These are phyloP conservation scores for Penicillium longicatenatum DNA, from an alignment of 495 filamentous ascomycete genomes.

Conservation along the genomic window DNA sequence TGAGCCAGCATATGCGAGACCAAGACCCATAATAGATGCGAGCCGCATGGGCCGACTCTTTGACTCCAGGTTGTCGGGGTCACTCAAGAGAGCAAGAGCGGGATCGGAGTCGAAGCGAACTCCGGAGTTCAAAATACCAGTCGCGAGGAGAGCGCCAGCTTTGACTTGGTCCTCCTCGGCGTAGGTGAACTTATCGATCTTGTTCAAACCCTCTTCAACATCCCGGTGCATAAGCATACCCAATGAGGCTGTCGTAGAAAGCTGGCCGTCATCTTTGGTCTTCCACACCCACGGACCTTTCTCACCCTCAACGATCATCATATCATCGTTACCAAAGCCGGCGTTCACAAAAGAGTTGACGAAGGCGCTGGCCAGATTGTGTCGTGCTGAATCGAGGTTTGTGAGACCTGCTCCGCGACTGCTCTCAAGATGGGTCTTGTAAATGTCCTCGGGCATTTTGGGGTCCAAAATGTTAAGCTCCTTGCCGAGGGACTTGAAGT, in stretches of 20 bases:
- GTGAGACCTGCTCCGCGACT: conserved; percentile 87
- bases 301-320: conserved; percentile 82
- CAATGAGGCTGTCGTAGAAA: conserved; percentile 90
- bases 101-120: conserved; percentile 85
- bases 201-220: conserved; percentile 82
- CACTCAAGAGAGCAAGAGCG: conserved; percentile 79
- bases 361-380: conserved; percentile 94
- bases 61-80: conserved; percentile 71
- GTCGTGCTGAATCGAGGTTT: conserved; percentile 90
- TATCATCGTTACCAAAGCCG: conserved; percentile 92
- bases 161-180: conserved; percentile 80
- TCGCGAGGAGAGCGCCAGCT: conserved; percentile 85
- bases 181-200: conserved; percentile 92
- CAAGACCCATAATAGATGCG: conserved; percentile 92
- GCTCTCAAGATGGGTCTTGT: conserved; percentile 98
- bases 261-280: conserved; percentile 97
- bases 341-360: conserved; percentile 97
- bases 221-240: conserved; percentile 91
- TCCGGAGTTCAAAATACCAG: conserved; percentile 91
- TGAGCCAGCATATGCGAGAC: conserved; percentile 89
- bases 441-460: conserved; percentile 97
- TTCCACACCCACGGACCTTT: conserved; percentile 98
- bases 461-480: conserved; percentile 97
- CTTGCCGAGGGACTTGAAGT: conserved; percentile 92
- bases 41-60: conserved; percentile 76